Base-by-base conservation (phyloP, 1,284 basidiomycete species). In the Tremellales sp. region DNA sequence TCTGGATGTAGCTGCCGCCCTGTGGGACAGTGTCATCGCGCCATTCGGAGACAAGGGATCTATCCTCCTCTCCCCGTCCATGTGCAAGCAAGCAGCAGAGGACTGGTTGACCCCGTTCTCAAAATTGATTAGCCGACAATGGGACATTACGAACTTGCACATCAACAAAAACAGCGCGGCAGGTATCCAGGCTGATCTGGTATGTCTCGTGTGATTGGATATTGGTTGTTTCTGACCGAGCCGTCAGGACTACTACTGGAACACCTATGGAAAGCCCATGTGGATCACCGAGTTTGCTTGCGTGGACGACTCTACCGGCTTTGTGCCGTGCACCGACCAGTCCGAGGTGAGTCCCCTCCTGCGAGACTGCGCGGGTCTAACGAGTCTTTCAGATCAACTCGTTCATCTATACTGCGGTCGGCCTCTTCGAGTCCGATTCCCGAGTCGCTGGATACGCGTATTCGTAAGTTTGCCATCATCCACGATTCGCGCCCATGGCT, bases 61-160 rank as follows among this genome's bases (percentile, higher is more conserved):
- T 5, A 21, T 54, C 7, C 50, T 66, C 24, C 29, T 57, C 37
- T 47, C 44, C 24, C 64, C 64, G 9, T 57, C 56, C 24, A 61
- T 63, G 62, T 66, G 64, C 50, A 37, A 53, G 26, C 54, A 56
- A 35, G 31, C 31, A 5, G 61, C 45, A 25, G 64, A 66, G 48
- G 37, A 25, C 13, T 61, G 51, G 50, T 53, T 63, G 21, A 40
- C 26, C n/a, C 52, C 55, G 1, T 63, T 63, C 48, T 27, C 45
- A 32, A 26, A 49, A 9, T 34, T 6, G 12, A 57, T 60, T 38
- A 14, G 28, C 3, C 31, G 44, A 25, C 43, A 42, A 31, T 58
- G 52, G 47, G 59, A 63, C 46, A 48, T 61, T 41, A 61, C 56
- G 48, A 62, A 58, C 44, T 32, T 62, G 12, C 64, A 64, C 52